These are phyloP conservation scores for Amesomyces nigricolor DNA, from an alignment of 2,329 filamentous ascomycete species.

Conservation along the genomic window DNA sequence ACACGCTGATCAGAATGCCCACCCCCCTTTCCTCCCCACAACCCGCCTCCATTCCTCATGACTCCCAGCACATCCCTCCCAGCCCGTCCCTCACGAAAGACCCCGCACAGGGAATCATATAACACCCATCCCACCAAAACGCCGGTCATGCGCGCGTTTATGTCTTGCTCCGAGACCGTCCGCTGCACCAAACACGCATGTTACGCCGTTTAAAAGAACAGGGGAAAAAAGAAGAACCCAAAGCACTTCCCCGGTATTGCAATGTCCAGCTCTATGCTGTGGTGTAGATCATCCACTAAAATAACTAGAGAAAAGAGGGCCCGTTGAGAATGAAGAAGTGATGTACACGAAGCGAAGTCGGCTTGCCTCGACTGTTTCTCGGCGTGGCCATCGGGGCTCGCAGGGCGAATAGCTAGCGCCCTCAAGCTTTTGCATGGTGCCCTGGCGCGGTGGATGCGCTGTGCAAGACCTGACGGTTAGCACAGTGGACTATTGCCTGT, in stretches of 20 bases:
- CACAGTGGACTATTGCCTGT: not conserved
- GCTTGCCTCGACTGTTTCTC: not conserved
- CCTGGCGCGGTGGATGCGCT: constrained; percentile 4
- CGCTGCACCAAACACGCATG: constrained; percentile 13
- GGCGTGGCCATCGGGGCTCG: not conserved
- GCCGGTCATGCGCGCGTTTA: constrained; percentile 23
- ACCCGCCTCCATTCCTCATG: not conserved
- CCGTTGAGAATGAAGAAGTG: constrained; percentile 13
- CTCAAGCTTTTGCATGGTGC: not conserved
- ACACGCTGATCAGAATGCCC: constrained; percentile 1
- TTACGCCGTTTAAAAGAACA: constrained; percentile 5
- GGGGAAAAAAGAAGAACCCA: constrained; percentile 7
- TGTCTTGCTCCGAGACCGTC: constrained; percentile 11
- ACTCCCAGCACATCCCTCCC: not conserved
- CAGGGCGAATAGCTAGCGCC: not conserved
- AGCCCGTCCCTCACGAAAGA: constrained; percentile 1
- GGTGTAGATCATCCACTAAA: constrained; percentile 19
- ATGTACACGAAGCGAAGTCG: constrained; percentile 20
- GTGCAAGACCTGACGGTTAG: not conserved
- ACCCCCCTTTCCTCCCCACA: not conserved
- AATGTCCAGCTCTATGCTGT: constrained; percentile 21
- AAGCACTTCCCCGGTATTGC: not conserved
- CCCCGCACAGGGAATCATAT: not conserved
- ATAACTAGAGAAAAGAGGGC: constrained; percentile 15
- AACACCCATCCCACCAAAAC: constrained; percentile 12